Evolutionary conservation across 257 asterid genomes (phyloP).

Genomic region (Primulina huaijiensis): DNA sequence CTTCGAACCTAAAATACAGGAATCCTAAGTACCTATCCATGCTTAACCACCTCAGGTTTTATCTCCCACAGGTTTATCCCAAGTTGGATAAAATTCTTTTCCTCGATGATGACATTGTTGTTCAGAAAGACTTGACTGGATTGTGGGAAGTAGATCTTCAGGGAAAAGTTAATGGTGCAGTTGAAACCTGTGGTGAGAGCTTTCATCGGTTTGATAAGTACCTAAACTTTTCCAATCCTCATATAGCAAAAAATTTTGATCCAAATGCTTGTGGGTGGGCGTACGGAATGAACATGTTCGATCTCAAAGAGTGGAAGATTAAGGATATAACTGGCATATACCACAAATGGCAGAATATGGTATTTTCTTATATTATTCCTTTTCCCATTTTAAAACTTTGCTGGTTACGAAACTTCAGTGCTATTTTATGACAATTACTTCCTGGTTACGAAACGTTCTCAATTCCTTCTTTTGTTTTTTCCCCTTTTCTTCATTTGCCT

Average conservation of each 20-base stretch:
- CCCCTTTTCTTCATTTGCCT: constrained; percentile 24
- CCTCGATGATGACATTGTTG: constrained; percentile 97
- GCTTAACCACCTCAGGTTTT: constrained; percentile 96
- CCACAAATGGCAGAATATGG: constrained; percentile 99
- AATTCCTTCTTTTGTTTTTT: constrained; percentile 8
- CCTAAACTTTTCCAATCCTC: constrained; percentile 93
- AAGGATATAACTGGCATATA: constrained; percentile 95
- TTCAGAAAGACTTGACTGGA: constrained; percentile 95
- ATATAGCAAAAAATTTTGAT: constrained; percentile 77
- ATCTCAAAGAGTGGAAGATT: constrained; percentile 93
- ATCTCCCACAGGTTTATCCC: constrained; percentile 94
- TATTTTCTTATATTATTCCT: constrained; percentile 27
- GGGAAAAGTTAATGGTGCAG: constrained; percentile 97
- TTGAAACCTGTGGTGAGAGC: constrained; percentile 97
- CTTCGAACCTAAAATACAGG: constrained; percentile 92
- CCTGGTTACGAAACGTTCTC: background rate
- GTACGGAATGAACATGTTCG: constrained; percentile 95
- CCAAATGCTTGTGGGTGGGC: constrained; percentile 99
- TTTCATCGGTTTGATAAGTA: constrained; percentile 96
- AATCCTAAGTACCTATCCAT: constrained; percentile 97
- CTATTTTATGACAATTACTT: background rate
- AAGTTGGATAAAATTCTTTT: constrained; percentile 90
- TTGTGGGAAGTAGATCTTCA: constrained; percentile 81
- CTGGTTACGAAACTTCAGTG: background rate
- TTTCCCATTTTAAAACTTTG: constrained; percentile 1